These are phyloP conservation scores for Dictyostelium citrinum DNA, from an alignment of 78 protist species.

Conservation along the genomic window DNA sequence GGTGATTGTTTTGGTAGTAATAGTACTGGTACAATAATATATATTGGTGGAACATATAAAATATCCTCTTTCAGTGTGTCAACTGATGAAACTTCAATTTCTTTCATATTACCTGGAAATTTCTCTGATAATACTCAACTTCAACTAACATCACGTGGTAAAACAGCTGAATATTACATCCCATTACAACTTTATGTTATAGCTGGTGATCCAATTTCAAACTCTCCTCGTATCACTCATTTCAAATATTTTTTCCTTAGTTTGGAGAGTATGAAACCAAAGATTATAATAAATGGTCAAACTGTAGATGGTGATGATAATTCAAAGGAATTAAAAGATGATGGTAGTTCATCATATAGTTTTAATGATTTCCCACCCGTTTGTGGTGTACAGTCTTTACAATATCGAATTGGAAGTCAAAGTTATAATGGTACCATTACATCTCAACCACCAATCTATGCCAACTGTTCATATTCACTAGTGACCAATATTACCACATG, in stretches of 20 bases:
- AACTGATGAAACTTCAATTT: too few species aligned
- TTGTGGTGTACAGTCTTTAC: neutral
- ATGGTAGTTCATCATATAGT: neutral
- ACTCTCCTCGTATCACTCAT: neutral
- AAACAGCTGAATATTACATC: too few species aligned
- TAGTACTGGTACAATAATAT: too few species aligned
- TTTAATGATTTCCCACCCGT: neutral
- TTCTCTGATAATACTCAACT: too few species aligned
- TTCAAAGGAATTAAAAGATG: neutral
- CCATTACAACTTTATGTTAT: neutral
- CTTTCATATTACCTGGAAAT: too few species aligned
- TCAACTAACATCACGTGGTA: too few species aligned
- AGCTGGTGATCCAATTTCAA: neutral
- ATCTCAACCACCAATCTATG: neutral
- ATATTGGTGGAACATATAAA: too few species aligned
- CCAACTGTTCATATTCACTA: neutral
- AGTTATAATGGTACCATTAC: neutral
- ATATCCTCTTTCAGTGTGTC: too few species aligned
- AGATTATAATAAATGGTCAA: neutral
- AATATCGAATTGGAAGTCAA: neutral
- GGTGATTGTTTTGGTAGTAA: neutral
- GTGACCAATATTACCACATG: neutral
- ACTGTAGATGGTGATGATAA: neutral
- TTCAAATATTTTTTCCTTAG: neutral
- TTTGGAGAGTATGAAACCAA: neutral